Base-by-base conservation (phyloP, 1,284 basidiomycete species). In the Rugosomyces carneus region DNA sequence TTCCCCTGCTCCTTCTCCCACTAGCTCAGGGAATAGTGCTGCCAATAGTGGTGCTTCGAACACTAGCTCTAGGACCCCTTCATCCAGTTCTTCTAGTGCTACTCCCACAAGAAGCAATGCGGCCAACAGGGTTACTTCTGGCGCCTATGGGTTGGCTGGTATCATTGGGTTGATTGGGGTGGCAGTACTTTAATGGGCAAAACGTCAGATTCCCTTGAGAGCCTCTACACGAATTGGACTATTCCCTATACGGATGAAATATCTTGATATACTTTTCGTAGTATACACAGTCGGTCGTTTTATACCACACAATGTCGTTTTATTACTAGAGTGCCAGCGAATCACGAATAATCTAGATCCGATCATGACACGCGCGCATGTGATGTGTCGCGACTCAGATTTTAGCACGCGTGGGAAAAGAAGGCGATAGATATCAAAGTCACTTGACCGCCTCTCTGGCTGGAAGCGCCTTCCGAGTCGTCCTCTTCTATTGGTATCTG, bases 111-210 rank as follows among this genome's bases (percentile, higher is more conserved):
- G 48, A 10, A 48, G 51, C 24, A 63, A 60, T 45, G 61, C 57
- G 31, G 69, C 65, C 11, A 57, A 47, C n/a, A 60, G 58, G 49
- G 52, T 62, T 13, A 37, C 60, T 31, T 50, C 61, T 18, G 58
- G 65, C 18, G 53, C 65, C 0, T 60, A 69, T 51, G 68, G 71
- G 27, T 53, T 76, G 35, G 73, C 71, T 34, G 69, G 66, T 42
- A 20, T 74, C 35, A 60, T 78, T 60, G 74, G 75, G 40, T 55
- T 77, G 35, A 55, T 76, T 49, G 76, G 76, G 32, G 70, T 72
- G 44, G 68, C 64, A 21, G 62, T 76, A 21, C 63, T 76, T 48
- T 77, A 60, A 69, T 52, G 21, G 26, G 10, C 24, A 19, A 20
- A 40, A 13, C 19, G 36, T 8, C 37, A n/a, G n/a, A n/a, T n/a